Evolutionary conservation across 805 yeast species (phyloP).

Genomic region (Monosporozyma aquatica): DNA sequence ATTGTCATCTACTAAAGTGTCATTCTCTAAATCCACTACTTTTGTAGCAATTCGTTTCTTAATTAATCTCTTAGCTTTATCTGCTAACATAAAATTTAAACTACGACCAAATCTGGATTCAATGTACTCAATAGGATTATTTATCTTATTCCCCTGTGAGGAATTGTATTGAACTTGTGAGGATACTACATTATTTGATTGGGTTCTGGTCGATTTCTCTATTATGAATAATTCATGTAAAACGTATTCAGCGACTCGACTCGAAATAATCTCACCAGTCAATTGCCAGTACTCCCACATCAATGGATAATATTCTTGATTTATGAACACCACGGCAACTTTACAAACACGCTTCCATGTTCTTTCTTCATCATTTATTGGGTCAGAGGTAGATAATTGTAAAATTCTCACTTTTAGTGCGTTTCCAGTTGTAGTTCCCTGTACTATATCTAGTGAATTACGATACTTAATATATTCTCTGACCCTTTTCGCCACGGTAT

Average conservation of each 20-base stretch:
- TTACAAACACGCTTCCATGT: constrained; percentile 54
- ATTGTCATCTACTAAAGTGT: constrained; percentile 3
- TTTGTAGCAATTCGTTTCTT: constrained; percentile 66
- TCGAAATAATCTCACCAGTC: constrained; percentile 92
- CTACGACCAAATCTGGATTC: constrained; percentile 83
- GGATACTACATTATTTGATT: constrained; percentile 9
- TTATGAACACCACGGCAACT: constrained; percentile 74
- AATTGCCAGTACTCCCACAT: constrained; percentile 95
- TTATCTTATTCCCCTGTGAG: neutral
- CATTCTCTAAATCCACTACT: constrained; percentile 34
- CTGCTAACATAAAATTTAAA: constrained; percentile 67
- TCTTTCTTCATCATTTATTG: constrained; percentile 49
- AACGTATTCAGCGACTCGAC: constrained; percentile 80
- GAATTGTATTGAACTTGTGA: neutral
- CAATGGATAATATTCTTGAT: constrained; percentile 43
- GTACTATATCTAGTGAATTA: constrained; percentile 6
- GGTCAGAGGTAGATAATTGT: constrained; percentile 64
- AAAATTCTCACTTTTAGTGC: constrained; percentile 45
- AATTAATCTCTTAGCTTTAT: constrained; percentile 66
- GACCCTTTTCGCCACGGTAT: constrained; percentile 73
- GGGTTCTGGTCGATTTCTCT: constrained; percentile 20
- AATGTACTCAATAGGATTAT: constrained; percentile 39
- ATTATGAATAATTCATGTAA: constrained; percentile 46
- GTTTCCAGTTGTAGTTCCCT: constrained; percentile 17
- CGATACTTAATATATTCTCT: constrained; percentile 60